phyloP scores from a whole-genome alignment of 306 rosid genomes.

The Ochetophila trinervis region DNA sequence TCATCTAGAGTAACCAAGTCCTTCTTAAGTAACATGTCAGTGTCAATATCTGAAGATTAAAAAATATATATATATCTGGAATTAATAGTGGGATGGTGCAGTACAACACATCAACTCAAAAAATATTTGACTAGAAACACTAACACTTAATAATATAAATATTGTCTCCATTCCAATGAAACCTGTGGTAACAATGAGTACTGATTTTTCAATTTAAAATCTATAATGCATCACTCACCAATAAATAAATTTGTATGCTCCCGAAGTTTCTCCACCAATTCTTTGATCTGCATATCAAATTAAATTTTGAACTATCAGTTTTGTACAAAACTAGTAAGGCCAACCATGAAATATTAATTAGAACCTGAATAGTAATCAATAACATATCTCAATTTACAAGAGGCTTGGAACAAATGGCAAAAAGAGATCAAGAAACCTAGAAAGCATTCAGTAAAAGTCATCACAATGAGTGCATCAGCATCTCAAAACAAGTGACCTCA shows the following conservation, averaged over 20 bases:
- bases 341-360: no score
- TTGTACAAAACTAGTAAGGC: neutral
- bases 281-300: conserved; percentile 52
- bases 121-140: neutral
- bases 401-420: no score
- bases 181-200: no score
- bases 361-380: no score
- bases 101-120: neutral
- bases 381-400: no score
- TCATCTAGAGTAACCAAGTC: conserved; percentile 93
- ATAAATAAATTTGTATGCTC: conserved; percentile 64
- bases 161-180: no score
- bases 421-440: no score
- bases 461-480: no score
- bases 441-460: no score
- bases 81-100: neutral
- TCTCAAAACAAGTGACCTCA: neutral
- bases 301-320: conserved; percentile 6
- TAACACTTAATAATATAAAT: no score
- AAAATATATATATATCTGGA: conserved; percentile 15
- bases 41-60: conserved; percentile 62
- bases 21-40: conserved; percentile 71
- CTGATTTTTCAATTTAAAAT: neutral
- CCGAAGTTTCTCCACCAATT: conserved; percentile 61
- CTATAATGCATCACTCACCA: conserved; percentile 54